phyloP scores from a whole-genome alignment of 23 red algal genomes.

The Gracilaria domingensis region DNA sequence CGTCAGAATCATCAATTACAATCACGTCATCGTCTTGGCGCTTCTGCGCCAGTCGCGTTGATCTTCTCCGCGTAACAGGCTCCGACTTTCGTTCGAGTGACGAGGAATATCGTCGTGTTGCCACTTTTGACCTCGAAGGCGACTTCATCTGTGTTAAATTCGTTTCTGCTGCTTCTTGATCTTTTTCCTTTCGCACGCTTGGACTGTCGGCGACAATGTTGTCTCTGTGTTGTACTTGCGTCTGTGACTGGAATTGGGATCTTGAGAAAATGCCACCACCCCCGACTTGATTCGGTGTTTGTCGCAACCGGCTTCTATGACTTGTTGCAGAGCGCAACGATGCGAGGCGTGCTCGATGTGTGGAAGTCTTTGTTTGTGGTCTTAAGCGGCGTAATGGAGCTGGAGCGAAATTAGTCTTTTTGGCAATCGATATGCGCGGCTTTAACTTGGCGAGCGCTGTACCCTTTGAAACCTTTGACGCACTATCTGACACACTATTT shows the following conservation, averaged over 20 bases:
- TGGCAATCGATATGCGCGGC: background rate
- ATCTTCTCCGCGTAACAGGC: background rate
- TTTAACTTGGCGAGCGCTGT: background rate
- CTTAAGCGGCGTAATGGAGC: background rate
- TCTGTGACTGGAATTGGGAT: background rate
- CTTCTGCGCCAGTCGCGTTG: background rate
- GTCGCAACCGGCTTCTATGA: background rate
- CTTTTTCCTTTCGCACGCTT: background rate
- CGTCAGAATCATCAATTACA: conserved; percentile 2
- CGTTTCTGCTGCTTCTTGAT: background rate
- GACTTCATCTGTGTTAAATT: background rate
- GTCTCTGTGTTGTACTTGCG: background rate
- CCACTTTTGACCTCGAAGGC: background rate
- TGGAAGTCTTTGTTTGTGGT: background rate
- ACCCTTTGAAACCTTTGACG: background rate
- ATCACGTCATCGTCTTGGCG: background rate
- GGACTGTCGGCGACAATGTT: background rate
- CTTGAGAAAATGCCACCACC: background rate
- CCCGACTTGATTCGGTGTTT: background rate
- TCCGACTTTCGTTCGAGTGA: background rate
- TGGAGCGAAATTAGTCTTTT: background rate
- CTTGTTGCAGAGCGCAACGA: background rate
- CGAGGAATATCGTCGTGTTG: background rate
- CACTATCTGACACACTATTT: background rate
- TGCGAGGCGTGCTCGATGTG: background rate